phyloP scores from a whole-genome alignment of 2,329 filamentous ascomycete species.

The Neocucurbitaria cava region DNA sequence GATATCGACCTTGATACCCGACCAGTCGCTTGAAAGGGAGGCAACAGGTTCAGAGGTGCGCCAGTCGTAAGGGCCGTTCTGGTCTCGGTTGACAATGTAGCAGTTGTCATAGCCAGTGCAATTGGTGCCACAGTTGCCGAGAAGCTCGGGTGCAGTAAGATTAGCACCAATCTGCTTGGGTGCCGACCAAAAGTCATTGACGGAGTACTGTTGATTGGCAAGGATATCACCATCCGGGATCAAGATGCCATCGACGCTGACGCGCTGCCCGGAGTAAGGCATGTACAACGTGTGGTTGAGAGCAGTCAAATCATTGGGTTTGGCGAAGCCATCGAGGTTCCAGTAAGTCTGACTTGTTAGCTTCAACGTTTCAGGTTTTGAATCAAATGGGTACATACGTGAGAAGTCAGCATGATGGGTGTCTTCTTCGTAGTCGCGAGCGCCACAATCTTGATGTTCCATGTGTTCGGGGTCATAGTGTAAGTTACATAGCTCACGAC shows the following conservation, averaged over 20 bases:
- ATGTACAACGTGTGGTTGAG: slow-evolving; percentile 77
- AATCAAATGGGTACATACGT: slow-evolving; percentile 55
- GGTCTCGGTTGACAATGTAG: slow-evolving; percentile 70
- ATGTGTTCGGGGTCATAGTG: slow-evolving; percentile 69
- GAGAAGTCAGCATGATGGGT: slow-evolving; percentile 80
- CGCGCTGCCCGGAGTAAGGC: slow-evolving; percentile 74
- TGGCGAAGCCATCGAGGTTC: slow-evolving; percentile 82
- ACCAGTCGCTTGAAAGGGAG: slow-evolving; percentile 73
- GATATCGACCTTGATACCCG: slow-evolving; percentile 83
- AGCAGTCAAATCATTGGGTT: slow-evolving; percentile 69
- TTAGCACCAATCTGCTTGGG: slow-evolving; percentile 81
- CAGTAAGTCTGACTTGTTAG: slow-evolving; percentile 69
- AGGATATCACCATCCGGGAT: slow-evolving; percentile 66
- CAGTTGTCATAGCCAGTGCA: slow-evolving; percentile 88
- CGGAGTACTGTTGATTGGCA: slow-evolving; percentile 69
- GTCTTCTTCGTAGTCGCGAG: slow-evolving; percentile 76
- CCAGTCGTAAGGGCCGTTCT: slow-evolving; percentile 69
- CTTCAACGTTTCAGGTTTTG: not conserved
- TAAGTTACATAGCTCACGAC: slow-evolving; percentile 79
- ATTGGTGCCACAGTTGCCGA: slow-evolving; percentile 77
- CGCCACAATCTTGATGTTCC: slow-evolving; percentile 77
- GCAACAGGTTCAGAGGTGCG: slow-evolving; percentile 65
- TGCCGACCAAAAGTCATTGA: slow-evolving; percentile 82
- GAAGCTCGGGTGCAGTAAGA: slow-evolving; percentile 66
- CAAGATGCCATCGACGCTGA: slow-evolving; percentile 66